Percentiles rank a stretch among this genome's conserved stretches.
phyloP scores from a whole-genome alignment of 352 stramenopile species.

The Phytophthora tubulina region DNA sequence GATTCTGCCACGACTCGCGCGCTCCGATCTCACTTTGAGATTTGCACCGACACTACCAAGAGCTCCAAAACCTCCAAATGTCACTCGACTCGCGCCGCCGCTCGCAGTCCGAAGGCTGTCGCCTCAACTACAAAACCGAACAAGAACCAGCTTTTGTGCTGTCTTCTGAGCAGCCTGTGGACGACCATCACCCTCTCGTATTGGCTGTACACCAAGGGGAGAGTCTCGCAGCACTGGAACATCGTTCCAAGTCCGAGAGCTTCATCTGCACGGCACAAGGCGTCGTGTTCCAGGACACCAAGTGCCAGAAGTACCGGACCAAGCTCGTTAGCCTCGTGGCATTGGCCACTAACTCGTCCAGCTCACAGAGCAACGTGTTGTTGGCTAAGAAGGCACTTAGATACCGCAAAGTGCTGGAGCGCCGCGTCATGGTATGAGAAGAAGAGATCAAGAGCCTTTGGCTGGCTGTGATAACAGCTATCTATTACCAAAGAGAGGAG shows the following conservation, averaged over 20 bases:
- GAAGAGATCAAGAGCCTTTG: not conserved
- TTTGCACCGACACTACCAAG: conserved; percentile 23
- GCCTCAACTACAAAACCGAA: conserved; percentile 5
- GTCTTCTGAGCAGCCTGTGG: conserved; percentile 1
- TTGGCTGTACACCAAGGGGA: conserved; percentile 8
- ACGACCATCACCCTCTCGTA: conserved; percentile 20
- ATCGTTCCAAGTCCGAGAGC: conserved; percentile 46
- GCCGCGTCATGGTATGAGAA: conserved; percentile 18
- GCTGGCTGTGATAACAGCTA: not conserved
- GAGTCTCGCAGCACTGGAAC: conserved; percentile 17
- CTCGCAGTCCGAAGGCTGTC: conserved; percentile 29
- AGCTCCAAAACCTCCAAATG: conserved; percentile 18
- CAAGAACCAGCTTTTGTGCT: not conserved
- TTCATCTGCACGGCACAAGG: conserved; percentile 47
- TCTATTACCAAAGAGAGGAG: conserved; percentile 1
- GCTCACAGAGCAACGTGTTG: conserved; percentile 42
- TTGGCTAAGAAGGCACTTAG: conserved; percentile 47
- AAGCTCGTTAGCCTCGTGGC: conserved; percentile 34
- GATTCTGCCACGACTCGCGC: too few relatives aligned
- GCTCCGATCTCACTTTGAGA: conserved; percentile 20
- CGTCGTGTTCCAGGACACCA: conserved; percentile 40
- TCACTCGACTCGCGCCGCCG: conserved; percentile 23
- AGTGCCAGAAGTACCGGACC: conserved; percentile 26
- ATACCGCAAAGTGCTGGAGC: conserved; percentile 47
- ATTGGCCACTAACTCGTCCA: conserved; percentile 26